Percentiles rank a stretch among this genome's conserved stretches.
Evolutionary conservation across 441 rosid genomes (phyloP).

Genomic region (Isatis lusitanica): DNA sequence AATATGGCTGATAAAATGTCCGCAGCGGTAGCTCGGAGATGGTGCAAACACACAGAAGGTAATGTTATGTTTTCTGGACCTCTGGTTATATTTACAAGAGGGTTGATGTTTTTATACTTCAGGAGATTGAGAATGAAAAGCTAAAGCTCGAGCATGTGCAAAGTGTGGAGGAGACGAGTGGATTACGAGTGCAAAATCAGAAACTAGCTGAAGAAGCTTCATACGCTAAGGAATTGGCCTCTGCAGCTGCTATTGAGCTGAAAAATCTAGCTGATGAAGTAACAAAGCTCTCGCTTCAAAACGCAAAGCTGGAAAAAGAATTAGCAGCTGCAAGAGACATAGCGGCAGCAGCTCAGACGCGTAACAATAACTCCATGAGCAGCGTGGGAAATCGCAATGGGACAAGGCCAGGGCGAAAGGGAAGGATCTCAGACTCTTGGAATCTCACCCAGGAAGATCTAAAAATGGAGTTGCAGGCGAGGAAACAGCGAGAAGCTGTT

Average conservation of each 20-base stretch:
- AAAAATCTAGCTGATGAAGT: slow-evolving; percentile 96
- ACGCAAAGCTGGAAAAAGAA: slow-evolving; percentile 84
- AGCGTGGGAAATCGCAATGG: slow-evolving; percentile 63
- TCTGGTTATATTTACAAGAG: not conserved
- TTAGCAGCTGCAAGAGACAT: slow-evolving; percentile 68
- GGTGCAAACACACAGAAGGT: not conserved
- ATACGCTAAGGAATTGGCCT: slow-evolving; percentile 94
- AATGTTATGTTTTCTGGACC: not conserved
- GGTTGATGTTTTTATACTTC: slow-evolving; percentile 15
- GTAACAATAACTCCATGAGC: slow-evolving; percentile 56
- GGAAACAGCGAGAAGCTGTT: slow-evolving; percentile 84
- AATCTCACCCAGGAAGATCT: slow-evolving; percentile 78
- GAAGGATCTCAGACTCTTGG: slow-evolving; percentile 71
- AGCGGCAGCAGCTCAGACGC: slow-evolving; percentile 44
- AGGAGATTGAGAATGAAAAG: slow-evolving; percentile 87
- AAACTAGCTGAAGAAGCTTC: slow-evolving; percentile 96
- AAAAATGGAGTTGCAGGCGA: slow-evolving; percentile 82
- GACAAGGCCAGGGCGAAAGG: slow-evolving; percentile 69
- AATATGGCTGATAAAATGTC: slow-evolving; percentile 8
- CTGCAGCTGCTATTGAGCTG: slow-evolving; percentile 99
- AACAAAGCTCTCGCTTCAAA: slow-evolving; percentile 84
- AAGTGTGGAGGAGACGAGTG: slow-evolving; percentile 84
- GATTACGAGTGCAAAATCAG: slow-evolving; percentile 75
- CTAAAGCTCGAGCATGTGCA: slow-evolving; percentile 76
- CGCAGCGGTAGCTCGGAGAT: not conserved